A percentile compares a stretch with the other conserved stretches of the same genome.
These are phyloP conservation scores for Carex pumila DNA, from an alignment of 176 grass and related monocot species.

Conservation along the genomic window DNA sequence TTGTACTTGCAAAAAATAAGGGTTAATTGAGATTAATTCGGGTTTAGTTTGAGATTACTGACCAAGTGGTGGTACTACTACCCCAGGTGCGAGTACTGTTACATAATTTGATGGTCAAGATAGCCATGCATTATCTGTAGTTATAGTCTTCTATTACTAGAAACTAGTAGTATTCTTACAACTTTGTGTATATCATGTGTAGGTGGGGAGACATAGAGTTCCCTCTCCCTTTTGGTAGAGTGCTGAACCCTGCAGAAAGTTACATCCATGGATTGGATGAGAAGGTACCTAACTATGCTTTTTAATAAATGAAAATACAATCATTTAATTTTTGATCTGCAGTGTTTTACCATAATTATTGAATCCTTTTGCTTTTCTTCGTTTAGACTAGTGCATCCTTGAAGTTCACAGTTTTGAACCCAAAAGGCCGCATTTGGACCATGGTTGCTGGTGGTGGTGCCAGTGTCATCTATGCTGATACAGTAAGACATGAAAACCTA, in stretches of 20 bases:
- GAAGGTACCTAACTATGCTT: slow-evolving; percentile 50
- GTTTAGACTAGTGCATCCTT: slow-evolving; percentile 86
- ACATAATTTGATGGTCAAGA: background rate
- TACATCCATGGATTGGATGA: slow-evolving; percentile 91
- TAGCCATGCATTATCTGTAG: background rate
- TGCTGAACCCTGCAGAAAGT: slow-evolving; percentile 70
- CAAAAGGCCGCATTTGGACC: slow-evolving; percentile 91
- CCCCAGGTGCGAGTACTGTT: background rate
- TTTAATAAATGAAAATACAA: slow-evolving; percentile 17
- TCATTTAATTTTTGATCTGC: background rate
- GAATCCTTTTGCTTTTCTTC: slow-evolving; percentile 14
- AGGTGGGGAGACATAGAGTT: slow-evolving; percentile 86
- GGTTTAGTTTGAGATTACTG: background rate
- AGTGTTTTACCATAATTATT: background rate
- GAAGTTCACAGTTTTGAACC: slow-evolving; percentile 91
- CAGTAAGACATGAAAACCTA: slow-evolving; percentile 35
- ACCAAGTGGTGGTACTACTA: background rate
- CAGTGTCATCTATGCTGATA: slow-evolving; percentile 94
- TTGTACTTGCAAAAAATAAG: background rate
- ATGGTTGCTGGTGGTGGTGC: slow-evolving; percentile 98
- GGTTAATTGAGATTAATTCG: background rate
- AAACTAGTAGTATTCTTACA: background rate
- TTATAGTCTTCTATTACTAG: background rate
- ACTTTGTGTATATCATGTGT: slow-evolving; percentile 9
- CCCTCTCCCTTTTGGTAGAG: slow-evolving; percentile 89